Percentiles rank a stretch among this genome's conserved stretches.
Conservation (phyloP, 768 basidiomycete genomes). For the Chlorophyllum brunneum region DNA sequence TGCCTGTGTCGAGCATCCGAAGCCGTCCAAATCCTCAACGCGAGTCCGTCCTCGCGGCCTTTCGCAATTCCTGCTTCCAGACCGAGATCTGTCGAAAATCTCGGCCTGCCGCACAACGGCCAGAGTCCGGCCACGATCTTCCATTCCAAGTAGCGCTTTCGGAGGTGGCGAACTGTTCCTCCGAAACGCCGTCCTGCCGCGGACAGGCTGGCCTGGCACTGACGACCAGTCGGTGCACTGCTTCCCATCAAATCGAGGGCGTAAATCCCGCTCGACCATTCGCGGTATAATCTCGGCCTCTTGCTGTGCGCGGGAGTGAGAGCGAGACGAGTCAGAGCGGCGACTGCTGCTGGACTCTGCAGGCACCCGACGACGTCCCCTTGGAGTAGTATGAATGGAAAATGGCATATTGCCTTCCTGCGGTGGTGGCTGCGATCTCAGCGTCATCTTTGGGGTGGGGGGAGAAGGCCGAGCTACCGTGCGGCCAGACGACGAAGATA, state of each 20-base stretch:
- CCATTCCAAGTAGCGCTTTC: constrained; percentile 36
- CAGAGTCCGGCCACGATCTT: constrained; percentile 24
- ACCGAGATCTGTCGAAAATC: constrained; percentile 20
- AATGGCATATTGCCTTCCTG: constrained; percentile 20
- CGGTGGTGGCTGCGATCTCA: constrained; percentile 27
- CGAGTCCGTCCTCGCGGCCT: constrained; percentile 51
- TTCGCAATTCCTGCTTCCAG: constrained; percentile 25
- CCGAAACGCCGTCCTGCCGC: constrained; percentile 48
- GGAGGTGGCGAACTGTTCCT: constrained; percentile 59
- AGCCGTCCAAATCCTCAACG: constrained; percentile 48
- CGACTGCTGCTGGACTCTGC: constrained; percentile 28
- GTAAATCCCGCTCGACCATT: background rate
- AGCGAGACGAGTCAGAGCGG: constrained; percentile 29
- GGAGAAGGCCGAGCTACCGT: constrained; percentile 50
- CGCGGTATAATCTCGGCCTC: constrained; percentile 10
- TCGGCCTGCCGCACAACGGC: constrained; percentile 23
- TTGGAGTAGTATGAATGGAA: constrained; percentile 40
- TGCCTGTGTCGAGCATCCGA: constrained; percentile 37
- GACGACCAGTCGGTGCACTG: constrained; percentile 37
- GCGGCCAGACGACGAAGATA: constrained; percentile 45
- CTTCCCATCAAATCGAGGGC: background rate
- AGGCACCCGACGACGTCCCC: constrained; percentile 47
- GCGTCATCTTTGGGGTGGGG: constrained; percentile 53
- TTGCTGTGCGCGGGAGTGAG: constrained; percentile 38
- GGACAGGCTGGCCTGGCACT: constrained; percentile 29